These are phyloP conservation scores for Vachellia collinsii DNA, from an alignment of 306 rosid genomes.

Conservation along the genomic window DNA sequence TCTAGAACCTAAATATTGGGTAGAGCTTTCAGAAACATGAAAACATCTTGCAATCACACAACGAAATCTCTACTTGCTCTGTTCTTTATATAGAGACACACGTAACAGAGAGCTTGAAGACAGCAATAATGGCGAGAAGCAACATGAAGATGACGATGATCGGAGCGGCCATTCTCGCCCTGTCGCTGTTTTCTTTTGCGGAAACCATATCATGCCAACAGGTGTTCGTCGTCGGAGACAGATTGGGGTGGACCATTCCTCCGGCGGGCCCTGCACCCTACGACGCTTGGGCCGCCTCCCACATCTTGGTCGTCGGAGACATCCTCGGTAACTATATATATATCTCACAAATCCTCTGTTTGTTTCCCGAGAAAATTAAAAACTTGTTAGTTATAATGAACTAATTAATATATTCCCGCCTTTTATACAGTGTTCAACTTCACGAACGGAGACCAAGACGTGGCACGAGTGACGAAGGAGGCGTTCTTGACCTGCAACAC, in stretches of 20 bases:
- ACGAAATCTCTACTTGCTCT: neutral
- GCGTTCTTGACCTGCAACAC: conserved; percentile 53
- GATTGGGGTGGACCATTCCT: conserved; percentile 55
- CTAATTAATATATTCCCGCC: too few species aligned
- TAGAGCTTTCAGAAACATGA: neutral
- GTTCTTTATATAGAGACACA: neutral
- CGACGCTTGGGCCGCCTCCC: conserved; percentile 39
- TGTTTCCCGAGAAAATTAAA: neutral
- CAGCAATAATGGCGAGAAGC: conserved; percentile 7
- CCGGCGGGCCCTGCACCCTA: conserved; percentile 37
- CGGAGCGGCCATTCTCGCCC: neutral
- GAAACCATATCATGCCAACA: neutral
- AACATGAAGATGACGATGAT: neutral
- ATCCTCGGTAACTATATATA: conserved; percentile 37
- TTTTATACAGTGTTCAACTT: conserved; percentile 55
- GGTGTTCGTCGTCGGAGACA: neutral
- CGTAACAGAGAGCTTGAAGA: neutral
- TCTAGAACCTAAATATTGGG: neutral
- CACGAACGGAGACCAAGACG: conserved; percentile 54
- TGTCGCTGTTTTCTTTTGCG: neutral
- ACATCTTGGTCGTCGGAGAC: conserved; percentile 46
- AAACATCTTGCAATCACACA: neutral
- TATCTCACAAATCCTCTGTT: neutral
- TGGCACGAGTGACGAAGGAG: conserved; percentile 58
- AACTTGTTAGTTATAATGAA: neutral